Base-by-base conservation (phyloP, 768 basidiomycete genomes). In the Boletus sp. region DNA sequence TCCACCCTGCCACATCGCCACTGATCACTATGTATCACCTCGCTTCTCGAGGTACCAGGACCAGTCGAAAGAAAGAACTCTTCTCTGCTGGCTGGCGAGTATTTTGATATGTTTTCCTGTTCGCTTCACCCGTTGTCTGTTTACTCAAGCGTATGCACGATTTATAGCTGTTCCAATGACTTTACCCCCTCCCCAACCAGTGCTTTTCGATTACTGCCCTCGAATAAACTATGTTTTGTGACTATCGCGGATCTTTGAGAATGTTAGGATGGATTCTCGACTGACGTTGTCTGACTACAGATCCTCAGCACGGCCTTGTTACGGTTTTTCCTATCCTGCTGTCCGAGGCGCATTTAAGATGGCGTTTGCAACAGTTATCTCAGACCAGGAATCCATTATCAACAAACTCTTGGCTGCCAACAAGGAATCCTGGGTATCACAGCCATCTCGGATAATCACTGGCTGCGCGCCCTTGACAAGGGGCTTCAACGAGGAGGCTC, bases 11-110 rank as follows among this genome's bases (percentile, higher is more conserved):
- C n/a, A 48, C 54, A 47, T 57, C 27, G 25, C 55, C 44, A 40
- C 67, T 70, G 62, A 70, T 70, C 52, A 46, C 30, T 56, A 52
- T 15, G 43, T 47, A 50, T 59, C n/a, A 30, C 60, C 57, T 67
- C 56, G 17, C 52, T 56, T 51, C 37, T 39, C 53, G 58, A 66
- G 66, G 66, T 57, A 52, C 51, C 48, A 64, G 66, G 59, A 62
- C 64, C 56, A 62, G 56, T 51, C 51, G 54, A 55, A 61, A 51
- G 50, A 54, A 53, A 47, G 38, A n/a, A 49, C 50, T 43, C 32
- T 59, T 68, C 50, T 55, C 53, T 59, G 53, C 47, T 64, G 64
- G 55, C 55, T 58, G 59, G 54, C 64, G 53, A 61, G 53, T 41
- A 34, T 47, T 51, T 54, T 58, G 53, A 55, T 64, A 52, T 68